Conservation (phyloP, 768 basidiomycete species). For the Agaricus subrufescens region DNA sequence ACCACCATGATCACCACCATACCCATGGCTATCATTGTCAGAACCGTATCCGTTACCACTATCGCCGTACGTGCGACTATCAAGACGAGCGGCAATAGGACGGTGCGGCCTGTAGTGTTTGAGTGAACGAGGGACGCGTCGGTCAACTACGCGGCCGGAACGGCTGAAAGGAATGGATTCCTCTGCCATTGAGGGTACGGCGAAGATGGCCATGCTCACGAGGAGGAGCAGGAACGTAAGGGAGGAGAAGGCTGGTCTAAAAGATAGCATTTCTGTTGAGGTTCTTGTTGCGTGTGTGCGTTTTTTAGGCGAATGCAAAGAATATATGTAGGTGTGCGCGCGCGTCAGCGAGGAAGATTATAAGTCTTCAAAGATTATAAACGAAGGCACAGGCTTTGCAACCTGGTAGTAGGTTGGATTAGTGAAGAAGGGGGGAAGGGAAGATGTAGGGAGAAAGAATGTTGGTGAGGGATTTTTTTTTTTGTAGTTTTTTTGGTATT, state of each 20-base stretch:
- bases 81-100: neutral
- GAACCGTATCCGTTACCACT: too few relatives aligned
- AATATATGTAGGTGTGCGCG: too few relatives aligned
- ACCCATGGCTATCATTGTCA: neutral
- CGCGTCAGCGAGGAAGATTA: too few relatives aligned
- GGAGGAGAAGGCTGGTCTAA: constrained; percentile 9
- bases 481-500: too few relatives aligned
- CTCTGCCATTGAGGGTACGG: constrained; percentile 3
- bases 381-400: neutral
- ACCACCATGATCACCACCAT: neutral
- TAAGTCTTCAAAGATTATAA: neutral
- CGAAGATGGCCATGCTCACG: constrained; percentile 7
- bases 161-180: constrained; percentile 8
- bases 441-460: too few relatives aligned
- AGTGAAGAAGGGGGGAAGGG: constrained; percentile 4
- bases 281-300: too few relatives aligned
- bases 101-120: constrained; percentile 3
- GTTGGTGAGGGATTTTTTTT: neutral
- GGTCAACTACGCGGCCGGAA: neutral
- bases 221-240: constrained; percentile 14
- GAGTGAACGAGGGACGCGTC: neutral
- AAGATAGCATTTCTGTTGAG: neutral
- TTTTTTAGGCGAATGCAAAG: too few relatives aligned
- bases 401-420: constrained; percentile 1
- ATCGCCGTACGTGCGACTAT: too few relatives aligned